Evolutionary conservation across 2,329 filamentous ascomycete genomes (phyloP), one percentile per base, ranked within the genome.

Genomic region (Ramichloridium luteum): DNA sequence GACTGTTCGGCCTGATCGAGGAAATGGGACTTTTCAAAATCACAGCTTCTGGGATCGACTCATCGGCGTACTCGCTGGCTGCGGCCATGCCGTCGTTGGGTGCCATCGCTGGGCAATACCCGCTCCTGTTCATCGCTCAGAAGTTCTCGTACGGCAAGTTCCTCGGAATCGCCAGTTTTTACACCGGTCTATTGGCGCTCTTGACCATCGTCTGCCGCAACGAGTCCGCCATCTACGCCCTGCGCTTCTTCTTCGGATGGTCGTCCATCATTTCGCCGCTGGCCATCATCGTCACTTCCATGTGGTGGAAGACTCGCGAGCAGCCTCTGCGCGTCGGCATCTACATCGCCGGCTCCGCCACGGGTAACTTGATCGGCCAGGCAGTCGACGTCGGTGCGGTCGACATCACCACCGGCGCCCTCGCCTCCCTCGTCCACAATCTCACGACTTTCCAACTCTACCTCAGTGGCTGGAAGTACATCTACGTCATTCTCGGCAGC

Each of bases 391-490:
- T 31, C 3, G 29, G 29, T 12, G 29, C 29, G 5, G 16, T 18
- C 5, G 15, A 13, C 18, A 23, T 31, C 18, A 8, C 8, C 8
- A 16, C 6, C 4, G 29, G 29, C 5, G 29, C 13, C 4, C 25
- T 13, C 13, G 29, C 16, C 4, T 16, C n/a, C 13, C 20, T 8
- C 20, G n/a, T n/a, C n/a, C n/a, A n/a, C n/a, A n/a, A n/a, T n/a
- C n/a, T n/a, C n/a, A n/a, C n/a, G n/a, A n/a, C n/a, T n/a, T n/a
- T n/a, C n/a, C n/a, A n/a, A n/a, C n/a, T n/a, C n/a, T n/a, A n/a
- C n/a, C n/a, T n/a, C n/a, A 16, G 16, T 12, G 27, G 30, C 11
- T 39, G 36, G 36, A 33, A 30, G 14, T 39, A 33, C 33, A 30
- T 39, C 10, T 39, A 30, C 22, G 28, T 37, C 25, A 34, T 37